These are phyloP conservation scores for Fusarium nodosum DNA, from an alignment of 2,329 filamentous ascomycete species.

Conservation along the genomic window DNA sequence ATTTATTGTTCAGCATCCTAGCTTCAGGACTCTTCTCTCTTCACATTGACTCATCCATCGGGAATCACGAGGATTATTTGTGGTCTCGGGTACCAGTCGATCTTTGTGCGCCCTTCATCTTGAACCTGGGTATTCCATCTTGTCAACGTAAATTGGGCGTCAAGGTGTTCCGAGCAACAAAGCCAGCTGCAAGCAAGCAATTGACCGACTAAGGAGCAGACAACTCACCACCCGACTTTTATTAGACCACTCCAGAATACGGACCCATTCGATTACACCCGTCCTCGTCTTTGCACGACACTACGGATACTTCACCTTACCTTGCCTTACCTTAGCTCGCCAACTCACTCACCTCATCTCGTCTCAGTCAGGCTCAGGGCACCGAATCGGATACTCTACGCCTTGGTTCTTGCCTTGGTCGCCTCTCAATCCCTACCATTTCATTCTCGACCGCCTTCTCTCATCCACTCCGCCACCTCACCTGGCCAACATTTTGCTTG, in stretches of 20 bases:
- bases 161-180: slow-evolving; percentile 28
- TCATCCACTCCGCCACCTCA: slow-evolving; percentile 43
- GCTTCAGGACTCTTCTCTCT: slow-evolving; percentile 8
- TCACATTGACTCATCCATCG: slow-evolving; percentile 21
- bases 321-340: slow-evolving; percentile 24
- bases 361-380: slow-evolving; percentile 21
- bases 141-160: slow-evolving; percentile 34
- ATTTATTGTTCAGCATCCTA: slow-evolving; percentile 4
- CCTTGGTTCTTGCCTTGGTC: slow-evolving; percentile 38
- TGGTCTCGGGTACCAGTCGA: slow-evolving; percentile 31
- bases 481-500: slow-evolving; percentile 34
- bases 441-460: slow-evolving; percentile 46
- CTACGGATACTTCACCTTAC: slow-evolving; percentile 14
- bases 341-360: slow-evolving; percentile 32
- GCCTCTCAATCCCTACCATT: slow-evolving; percentile 38
- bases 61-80: slow-evolving; percentile 21
- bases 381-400: slow-evolving; percentile 33
- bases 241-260: slow-evolving; percentile 31
- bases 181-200: slow-evolving; percentile 27
- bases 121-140: slow-evolving; percentile 22
- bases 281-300: slow-evolving; percentile 28
- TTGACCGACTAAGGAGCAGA: slow-evolving; percentile 41
- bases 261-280: slow-evolving; percentile 16
- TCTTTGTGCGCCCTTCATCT: slow-evolving; percentile 35
- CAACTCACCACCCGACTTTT: slow-evolving; percentile 36